Evolutionary conservation across 768 basidiomycete species (phyloP).

Genomic region (Hydnum rufescens): DNA sequence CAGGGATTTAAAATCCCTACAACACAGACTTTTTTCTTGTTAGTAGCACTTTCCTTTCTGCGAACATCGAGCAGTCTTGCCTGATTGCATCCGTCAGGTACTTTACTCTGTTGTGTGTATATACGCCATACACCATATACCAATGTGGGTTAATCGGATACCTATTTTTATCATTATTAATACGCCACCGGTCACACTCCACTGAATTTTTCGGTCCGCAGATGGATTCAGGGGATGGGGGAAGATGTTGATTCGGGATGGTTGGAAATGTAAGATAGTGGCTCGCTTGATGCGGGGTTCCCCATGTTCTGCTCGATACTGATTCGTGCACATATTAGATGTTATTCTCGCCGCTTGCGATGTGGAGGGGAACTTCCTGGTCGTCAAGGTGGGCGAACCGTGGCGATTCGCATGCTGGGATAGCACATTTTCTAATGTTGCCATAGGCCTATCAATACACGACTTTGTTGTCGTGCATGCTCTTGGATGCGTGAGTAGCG

Average conservation of each 20-base stretch:
- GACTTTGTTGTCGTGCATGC: slow-evolving; percentile 72
- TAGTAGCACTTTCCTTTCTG: slow-evolving; percentile 18
- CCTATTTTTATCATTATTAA: too few species aligned
- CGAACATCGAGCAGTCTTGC: not conserved
- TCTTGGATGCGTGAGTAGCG: slow-evolving; percentile 57
- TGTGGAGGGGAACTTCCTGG: slow-evolving; percentile 77
- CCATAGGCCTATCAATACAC: slow-evolving; percentile 82
- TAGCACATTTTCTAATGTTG: too few species aligned
- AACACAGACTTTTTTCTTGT: slow-evolving; percentile 74
- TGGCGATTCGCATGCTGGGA: slow-evolving; percentile 18
- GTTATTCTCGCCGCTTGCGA: slow-evolving; percentile 60
- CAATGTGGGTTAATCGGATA: slow-evolving; percentile 56
- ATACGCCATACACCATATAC: slow-evolving; percentile 82
- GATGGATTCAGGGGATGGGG: slow-evolving; percentile 75
- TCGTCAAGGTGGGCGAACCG: too few species aligned
- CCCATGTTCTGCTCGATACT: not conserved
- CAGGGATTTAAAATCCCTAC: slow-evolving; percentile 51
- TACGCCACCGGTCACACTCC: too few species aligned
- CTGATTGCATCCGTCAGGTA: slow-evolving; percentile 29
- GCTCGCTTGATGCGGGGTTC: not conserved
- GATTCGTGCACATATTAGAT: slow-evolving; percentile 27
- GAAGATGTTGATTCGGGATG: slow-evolving; percentile 49
- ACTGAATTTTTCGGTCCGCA: slow-evolving; percentile 14
- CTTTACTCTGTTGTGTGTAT: slow-evolving; percentile 50
- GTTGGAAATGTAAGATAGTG: slow-evolving; percentile 54